These are phyloP conservation scores for Climacium dendroides DNA, from an alignment of 225 moss, liverwort and hornwort genomes.

Conservation along the genomic window DNA sequence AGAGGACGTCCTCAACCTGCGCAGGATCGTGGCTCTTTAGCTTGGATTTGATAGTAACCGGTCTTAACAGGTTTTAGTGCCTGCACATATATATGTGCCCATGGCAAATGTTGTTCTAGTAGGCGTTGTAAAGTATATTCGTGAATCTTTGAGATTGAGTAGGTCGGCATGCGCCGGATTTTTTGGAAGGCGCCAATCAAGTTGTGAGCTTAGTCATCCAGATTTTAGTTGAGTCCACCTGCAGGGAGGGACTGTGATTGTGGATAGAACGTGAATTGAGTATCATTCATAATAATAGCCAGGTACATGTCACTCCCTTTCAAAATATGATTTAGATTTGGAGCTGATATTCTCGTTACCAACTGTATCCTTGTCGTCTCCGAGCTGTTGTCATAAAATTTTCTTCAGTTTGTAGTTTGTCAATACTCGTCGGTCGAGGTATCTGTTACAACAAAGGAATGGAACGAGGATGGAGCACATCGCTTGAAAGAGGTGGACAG, in stretches of 20 bases:
- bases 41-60: constrained; percentile 59
- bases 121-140: constrained; percentile 46
- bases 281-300: constrained; percentile 31
- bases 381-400: not conserved
- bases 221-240: constrained; percentile 24
- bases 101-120: constrained; percentile 19
- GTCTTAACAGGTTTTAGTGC: not conserved
- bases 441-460: not conserved
- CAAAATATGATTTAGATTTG: constrained; percentile 10
- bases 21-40: constrained; percentile 75
- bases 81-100: constrained; percentile 9
- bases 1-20: constrained; percentile 78
- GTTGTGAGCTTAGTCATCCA: constrained; percentile 26
- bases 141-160: constrained; percentile 15
- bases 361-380: not conserved
- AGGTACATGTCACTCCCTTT: constrained; percentile 41
- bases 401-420: not conserved
- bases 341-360: constrained; percentile 17
- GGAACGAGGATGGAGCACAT: not conserved
- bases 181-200: constrained; percentile 15
- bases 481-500: not conserved
- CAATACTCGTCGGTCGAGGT: not conserved
- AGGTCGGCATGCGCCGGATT: constrained; percentile 23
- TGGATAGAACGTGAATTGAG: constrained; percentile 32
- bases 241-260: constrained; percentile 33